Conservation (phyloP, 1,139 yeast genomes). For the Debaryomyces subglobosus region DNA sequence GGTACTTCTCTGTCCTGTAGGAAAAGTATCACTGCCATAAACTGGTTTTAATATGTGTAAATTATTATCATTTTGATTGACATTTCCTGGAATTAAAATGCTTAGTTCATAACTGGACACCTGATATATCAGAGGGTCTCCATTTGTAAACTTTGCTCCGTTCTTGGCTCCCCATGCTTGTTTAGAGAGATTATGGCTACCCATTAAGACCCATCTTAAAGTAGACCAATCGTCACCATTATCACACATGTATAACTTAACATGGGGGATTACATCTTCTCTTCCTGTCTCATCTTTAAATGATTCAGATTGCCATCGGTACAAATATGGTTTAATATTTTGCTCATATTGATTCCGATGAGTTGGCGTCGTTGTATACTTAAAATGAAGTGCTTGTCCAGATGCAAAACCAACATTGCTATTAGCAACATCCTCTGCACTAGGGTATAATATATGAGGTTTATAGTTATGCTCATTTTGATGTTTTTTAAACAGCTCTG, state of each 20-base stretch:
- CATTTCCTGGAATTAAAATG: conserved; percentile 41
- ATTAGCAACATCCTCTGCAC: conserved; percentile 48
- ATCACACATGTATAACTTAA: conserved; percentile 43
- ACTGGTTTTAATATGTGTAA: conserved; percentile 33
- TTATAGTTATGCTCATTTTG: conserved; percentile 31
- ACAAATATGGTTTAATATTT: conserved; percentile 37
- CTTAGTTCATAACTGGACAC: conserved; percentile 60
- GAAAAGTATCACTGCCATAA: conserved; percentile 39
- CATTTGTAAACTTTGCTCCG: conserved; percentile 18
- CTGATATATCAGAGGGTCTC: conserved; percentile 24
- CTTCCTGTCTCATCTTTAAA: conserved; percentile 29
- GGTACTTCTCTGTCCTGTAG: conserved; percentile 12
- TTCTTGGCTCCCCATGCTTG: conserved; percentile 71
- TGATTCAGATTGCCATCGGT: conserved; percentile 30
- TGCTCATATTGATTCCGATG: conserved; percentile 34
- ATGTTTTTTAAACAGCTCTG: conserved; percentile 26
- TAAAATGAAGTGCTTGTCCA: conserved; percentile 61
- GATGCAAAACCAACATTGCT: conserved; percentile 50
- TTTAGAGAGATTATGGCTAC: conserved; percentile 66
- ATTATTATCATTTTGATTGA: conserved; percentile 17
- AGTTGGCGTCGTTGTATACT: conserved; percentile 28
- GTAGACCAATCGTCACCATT: conserved; percentile 52
- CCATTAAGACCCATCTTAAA: conserved; percentile 64
- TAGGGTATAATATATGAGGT: conserved; percentile 59
- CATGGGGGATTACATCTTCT: conserved; percentile 43